Evolutionary conservation across 768 basidiomycete genomes (phyloP).

Genomic region (Boletus speciosus): DNA sequence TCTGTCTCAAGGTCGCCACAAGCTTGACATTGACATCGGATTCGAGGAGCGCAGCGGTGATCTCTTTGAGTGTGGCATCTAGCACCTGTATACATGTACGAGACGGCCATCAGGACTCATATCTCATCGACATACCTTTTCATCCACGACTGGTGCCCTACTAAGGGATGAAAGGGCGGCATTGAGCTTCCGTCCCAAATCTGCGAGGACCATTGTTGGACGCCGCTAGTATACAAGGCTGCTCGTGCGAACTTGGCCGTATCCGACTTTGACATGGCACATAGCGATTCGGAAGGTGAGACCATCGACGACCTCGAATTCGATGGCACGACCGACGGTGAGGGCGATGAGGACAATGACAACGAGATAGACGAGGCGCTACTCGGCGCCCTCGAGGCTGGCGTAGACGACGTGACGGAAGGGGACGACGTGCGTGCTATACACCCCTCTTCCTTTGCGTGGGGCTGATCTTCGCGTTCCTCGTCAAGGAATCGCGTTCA

Average conservation of each 20-base stretch:
- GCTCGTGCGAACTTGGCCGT: slow-evolving; percentile 29
- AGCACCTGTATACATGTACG: slow-evolving; percentile 59
- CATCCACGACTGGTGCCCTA: slow-evolving; percentile 83
- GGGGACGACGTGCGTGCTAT: slow-evolving; percentile 60
- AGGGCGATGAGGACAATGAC: slow-evolving; percentile 47
- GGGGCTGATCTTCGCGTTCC: slow-evolving; percentile 3
- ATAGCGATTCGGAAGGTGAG: slow-evolving; percentile 64
- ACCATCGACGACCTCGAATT: slow-evolving; percentile 57
- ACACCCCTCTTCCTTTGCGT: background rate
- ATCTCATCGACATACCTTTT: slow-evolving; percentile 57
- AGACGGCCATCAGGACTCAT: background rate
- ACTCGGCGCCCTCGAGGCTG: slow-evolving; percentile 54
- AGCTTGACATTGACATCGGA: slow-evolving; percentile 98
- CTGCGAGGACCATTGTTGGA: slow-evolving; percentile 86
- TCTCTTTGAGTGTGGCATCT: slow-evolving; percentile 91
- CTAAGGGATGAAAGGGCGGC: slow-evolving; percentile 88
- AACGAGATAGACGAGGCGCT: slow-evolving; percentile 57
- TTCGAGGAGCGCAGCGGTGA: slow-evolving; percentile 90
- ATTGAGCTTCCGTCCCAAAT: slow-evolving; percentile 92
- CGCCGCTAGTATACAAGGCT: slow-evolving; percentile 5
- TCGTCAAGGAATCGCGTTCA: slow-evolving; percentile 50
- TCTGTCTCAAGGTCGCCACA: slow-evolving; percentile 79
- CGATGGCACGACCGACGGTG: slow-evolving; percentile 42
- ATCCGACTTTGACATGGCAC: slow-evolving; percentile 36
- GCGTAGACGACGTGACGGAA: slow-evolving; percentile 63